Base-by-base conservation (phyloP, 495 filamentous ascomycete genomes). In the Echria macrotheca region DNA sequence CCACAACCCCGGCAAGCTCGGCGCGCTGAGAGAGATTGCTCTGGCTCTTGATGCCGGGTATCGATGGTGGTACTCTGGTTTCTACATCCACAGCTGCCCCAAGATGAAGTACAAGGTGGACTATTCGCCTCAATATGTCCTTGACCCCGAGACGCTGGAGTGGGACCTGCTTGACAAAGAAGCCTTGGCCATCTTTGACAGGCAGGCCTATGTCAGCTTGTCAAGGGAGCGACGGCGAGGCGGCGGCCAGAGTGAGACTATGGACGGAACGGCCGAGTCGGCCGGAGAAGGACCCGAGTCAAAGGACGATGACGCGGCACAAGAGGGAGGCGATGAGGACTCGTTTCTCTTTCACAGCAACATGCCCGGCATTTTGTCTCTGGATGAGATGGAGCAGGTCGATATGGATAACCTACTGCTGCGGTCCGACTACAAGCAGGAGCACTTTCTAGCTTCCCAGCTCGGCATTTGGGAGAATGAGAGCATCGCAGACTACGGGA, bases 1-100 rank as follows among this genome's bases (percentile, higher is more conserved):
- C 17, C 91, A 82, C 76, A 79, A 81, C 47, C 85, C 95, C 57
- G 93, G 93, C 2, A 98, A 97, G 66, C 69, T 96, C 24, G 85
- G 86, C 51, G 93, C 91, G 5, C 60, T 96, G 61, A 74, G 87
- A 47, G 93, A 98, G 62, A 88, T 91, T 47, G 78, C 81, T 9
- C 62, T 96, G 17, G 83, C 90, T 3, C 64, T 80, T 8, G 91
- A 96, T 60, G 80, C 71, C 21, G 79, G 75, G 4, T 95, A 95
- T 60, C 63, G 76, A 37, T 77, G 70, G 69, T 78, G 72, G 71
- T 77, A 77, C 49, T 63, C 73, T 2, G 75, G 74, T 3, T 76
- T 68, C 52, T 74, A 76, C 50, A 73, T 75, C 25, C 70, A 76
- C 54, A 78, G 56, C 37, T 76, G 73, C 50, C 65, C 71, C 23